These are phyloP conservation scores for Nemania sp. DNA, from an alignment of 2,329 filamentous ascomycete species.

Conservation along the genomic window DNA sequence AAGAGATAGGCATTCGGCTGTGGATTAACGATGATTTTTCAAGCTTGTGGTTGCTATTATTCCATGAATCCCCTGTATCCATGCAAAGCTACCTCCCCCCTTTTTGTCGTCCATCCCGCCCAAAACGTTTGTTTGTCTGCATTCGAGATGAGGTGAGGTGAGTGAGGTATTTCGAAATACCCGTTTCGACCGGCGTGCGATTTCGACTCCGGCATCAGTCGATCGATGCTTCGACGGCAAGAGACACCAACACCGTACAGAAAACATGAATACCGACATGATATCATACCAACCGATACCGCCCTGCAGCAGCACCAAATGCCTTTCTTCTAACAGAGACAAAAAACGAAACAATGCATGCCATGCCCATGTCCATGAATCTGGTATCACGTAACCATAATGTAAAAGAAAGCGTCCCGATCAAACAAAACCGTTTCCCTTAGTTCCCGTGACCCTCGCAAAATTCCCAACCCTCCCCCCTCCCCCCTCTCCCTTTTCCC, in stretches of 20 bases:
- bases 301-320: conserved; percentile 30
- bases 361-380: conserved; percentile 19
- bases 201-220: no score
- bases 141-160: no score
- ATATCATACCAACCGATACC: conserved; percentile 10
- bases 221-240: no score
- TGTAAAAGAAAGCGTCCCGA: conserved; percentile 9
- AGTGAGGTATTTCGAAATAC: no score
- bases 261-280: conserved; percentile 14
- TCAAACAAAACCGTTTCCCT: conserved; percentile 8
- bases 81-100: conserved; percentile 22
- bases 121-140: no score
- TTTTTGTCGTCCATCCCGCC: no score
- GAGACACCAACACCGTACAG: no score
- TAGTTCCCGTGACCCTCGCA: conserved; percentile 4
- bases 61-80: conserved; percentile 28
- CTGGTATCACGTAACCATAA: conserved; percentile 24
- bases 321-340: conserved; percentile 23
- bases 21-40: conserved; percentile 16
- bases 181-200: no score
- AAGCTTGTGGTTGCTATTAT: conserved; percentile 31
- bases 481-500: not conserved
- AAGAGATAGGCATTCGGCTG: not conserved
- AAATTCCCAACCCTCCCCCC: not conserved
- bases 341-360: conserved; percentile 26